A percentile compares a stretch with the other conserved stretches of the same genome.
Conservation (phyloP, 805 yeast genomes). For the Candida koratica region DNA sequence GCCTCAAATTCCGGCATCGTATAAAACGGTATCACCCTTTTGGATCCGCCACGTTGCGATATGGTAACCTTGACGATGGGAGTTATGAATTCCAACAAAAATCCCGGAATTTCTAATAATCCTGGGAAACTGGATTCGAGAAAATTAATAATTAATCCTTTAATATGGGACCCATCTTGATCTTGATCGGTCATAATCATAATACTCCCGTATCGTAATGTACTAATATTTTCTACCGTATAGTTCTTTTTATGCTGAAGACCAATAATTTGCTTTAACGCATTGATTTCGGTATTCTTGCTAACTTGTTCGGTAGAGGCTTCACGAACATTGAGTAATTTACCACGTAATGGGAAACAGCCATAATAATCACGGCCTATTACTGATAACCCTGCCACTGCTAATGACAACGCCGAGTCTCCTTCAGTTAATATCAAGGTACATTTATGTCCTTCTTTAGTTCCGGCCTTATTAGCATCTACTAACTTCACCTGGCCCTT, state of each 20-base stretch:
- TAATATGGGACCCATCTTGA: constrained; percentile 98
- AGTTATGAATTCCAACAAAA: constrained; percentile 88
- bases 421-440: constrained; percentile 95
- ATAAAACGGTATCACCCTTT: constrained; percentile 68
- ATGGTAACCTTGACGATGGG: constrained; percentile 92
- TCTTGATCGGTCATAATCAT: constrained; percentile 99
- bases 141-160: constrained; percentile 90
- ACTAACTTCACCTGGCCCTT: constrained; percentile 87
- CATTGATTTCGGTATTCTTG: constrained; percentile 91
- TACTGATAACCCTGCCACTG: constrained; percentile 89
- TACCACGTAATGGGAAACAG: constrained; percentile 93
- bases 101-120: constrained; percentile 82
- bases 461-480: constrained; percentile 96
- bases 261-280: constrained; percentile 92
- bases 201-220: constrained; percentile 88
- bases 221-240: constrained; percentile 53
- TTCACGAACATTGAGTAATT: constrained; percentile 90
- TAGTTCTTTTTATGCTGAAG: constrained; percentile 87
- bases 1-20: constrained; percentile 93
- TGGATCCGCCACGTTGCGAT: constrained; percentile 52
- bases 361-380: constrained; percentile 96
- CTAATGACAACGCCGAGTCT: constrained; percentile 89
- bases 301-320: constrained; percentile 94
- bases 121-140: constrained; percentile 95
- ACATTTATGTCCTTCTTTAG: constrained; percentile 86